A percentile compares a stretch with the other conserved stretches of the same genome.
Conservation (phyloP, 108 stramenopile genomes). For the Fistulifera pelliculosa region DNA sequence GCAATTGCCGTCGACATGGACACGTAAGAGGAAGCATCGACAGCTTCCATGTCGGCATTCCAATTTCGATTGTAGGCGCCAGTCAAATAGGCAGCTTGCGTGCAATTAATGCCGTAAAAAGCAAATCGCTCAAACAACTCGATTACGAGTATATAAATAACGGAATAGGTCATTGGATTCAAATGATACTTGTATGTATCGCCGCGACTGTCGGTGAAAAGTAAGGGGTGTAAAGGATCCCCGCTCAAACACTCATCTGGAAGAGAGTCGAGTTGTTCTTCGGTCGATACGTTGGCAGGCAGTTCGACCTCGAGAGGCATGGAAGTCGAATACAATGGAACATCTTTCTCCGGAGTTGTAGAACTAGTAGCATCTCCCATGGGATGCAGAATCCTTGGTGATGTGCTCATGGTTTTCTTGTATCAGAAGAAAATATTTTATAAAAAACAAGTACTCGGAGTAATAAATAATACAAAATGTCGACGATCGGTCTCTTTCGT, state of each 20-base stretch:
- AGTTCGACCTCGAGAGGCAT: slow-evolving; percentile 10
- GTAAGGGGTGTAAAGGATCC: slow-evolving; percentile 40
- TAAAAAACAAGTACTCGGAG: no score
- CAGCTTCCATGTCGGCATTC: slow-evolving; percentile 61
- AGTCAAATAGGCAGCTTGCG: slow-evolving; percentile 71
- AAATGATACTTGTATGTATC: slow-evolving; percentile 44
- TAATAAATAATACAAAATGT: no score
- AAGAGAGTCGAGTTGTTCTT: slow-evolving; percentile 26
- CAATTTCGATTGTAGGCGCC: slow-evolving; percentile 65
- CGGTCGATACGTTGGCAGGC: slow-evolving; percentile 26
- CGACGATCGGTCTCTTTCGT: no score
- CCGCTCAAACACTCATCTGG: slow-evolving; percentile 32
- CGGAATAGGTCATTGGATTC: slow-evolving; percentile 55
- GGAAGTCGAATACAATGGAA: no score
- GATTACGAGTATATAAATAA: slow-evolving; percentile 66
- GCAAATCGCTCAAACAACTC: slow-evolving; percentile 78
- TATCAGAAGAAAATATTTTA: no score
- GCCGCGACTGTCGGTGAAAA: slow-evolving; percentile 45
- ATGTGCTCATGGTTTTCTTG: no score
- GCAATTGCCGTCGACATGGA: slow-evolving; percentile 73
- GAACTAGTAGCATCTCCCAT: no score
- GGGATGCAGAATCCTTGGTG: no score
- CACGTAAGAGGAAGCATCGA: slow-evolving; percentile 61
- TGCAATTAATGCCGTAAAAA: slow-evolving; percentile 80
- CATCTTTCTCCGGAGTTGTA: no score